Conservation (phyloP, 129 eudicot genomes). For the Arctium minus region DNA sequence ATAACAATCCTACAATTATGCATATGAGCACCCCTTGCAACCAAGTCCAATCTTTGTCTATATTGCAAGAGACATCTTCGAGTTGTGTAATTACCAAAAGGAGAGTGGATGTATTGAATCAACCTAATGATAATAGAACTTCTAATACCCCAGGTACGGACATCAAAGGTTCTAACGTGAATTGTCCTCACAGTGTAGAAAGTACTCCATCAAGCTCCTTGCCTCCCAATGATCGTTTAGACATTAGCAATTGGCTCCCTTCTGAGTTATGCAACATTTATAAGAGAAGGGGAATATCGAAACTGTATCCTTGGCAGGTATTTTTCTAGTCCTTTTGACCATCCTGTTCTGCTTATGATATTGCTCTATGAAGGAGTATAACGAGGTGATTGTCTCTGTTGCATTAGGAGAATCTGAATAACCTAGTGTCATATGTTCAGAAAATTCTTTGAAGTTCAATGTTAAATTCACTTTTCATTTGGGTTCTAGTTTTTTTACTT, state of each 20-base stretch:
- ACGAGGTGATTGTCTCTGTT: background rate
- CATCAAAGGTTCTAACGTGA: slow-evolving; percentile 1
- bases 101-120: slow-evolving; percentile 22
- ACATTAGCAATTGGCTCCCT: slow-evolving; percentile 87
- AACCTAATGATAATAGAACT: slow-evolving; percentile 24
- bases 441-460: background rate
- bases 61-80: slow-evolving; percentile 29
- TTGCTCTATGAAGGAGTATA: background rate
- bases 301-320: slow-evolving; percentile 98
- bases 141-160: slow-evolving; percentile 40
- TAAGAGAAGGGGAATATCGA: slow-evolving; percentile 69
- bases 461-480: background rate
- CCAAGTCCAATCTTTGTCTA: slow-evolving; percentile 24
- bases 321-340: background rate
- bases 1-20: slow-evolving; percentile 4
- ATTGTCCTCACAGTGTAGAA: slow-evolving; percentile 31
- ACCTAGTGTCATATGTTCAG: background rate
- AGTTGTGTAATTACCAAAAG: slow-evolving; percentile 25
- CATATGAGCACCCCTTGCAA: slow-evolving; percentile 7
- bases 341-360: background rate
- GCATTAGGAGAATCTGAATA: background rate
- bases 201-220: slow-evolving; percentile 75
- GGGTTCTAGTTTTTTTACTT: background rate
- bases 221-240: slow-evolving; percentile 45
- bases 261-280: slow-evolving; percentile 67